phyloP scores from a whole-genome alignment of 2,329 filamentous ascomycete species.

The Coleophoma crateriformis region DNA sequence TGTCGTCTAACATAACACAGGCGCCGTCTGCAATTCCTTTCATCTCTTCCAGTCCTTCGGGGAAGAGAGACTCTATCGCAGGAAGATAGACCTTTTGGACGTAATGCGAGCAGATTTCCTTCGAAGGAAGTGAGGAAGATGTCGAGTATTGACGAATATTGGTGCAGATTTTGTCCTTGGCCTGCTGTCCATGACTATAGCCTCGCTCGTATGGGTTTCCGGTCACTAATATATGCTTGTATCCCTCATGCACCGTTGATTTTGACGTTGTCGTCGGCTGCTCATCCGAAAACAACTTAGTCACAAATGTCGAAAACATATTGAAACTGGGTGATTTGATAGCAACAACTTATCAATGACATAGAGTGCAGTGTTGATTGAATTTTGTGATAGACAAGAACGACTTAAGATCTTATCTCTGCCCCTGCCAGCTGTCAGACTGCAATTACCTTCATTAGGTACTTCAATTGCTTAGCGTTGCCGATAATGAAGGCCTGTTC shows the following conservation, averaged over 20 bases:
- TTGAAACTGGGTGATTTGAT: not conserved
- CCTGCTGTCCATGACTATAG: conserved; percentile 14
- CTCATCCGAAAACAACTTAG: not conserved
- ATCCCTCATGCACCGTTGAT: not conserved
- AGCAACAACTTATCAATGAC: too few species aligned
- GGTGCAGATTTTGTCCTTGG: conserved; percentile 12
- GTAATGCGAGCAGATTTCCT: conserved; percentile 5
- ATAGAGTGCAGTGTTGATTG: too few species aligned
- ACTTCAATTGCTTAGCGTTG: too few species aligned
- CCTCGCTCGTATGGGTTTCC: conserved; percentile 20
- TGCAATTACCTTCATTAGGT: too few species aligned
- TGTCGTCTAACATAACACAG: conserved; percentile 12
- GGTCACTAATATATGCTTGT: conserved; percentile 18
- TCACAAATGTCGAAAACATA: not conserved
- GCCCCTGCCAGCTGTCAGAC: too few species aligned
- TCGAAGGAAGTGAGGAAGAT: conserved; percentile 14
- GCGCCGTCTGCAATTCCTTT: conserved; percentile 19
- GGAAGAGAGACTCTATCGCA: conserved; percentile 13
- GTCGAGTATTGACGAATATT: conserved; percentile 17
- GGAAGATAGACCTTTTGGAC: conserved; percentile 19
- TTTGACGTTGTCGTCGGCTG: not conserved
- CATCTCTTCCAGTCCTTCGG: conserved; percentile 12
- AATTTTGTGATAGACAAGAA: too few species aligned
- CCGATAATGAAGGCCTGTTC: too few species aligned
- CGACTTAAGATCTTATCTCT: too few species aligned